Conservation (phyloP, 2,329 filamentous ascomycete genomes). For the Penicillium polonicum region DNA sequence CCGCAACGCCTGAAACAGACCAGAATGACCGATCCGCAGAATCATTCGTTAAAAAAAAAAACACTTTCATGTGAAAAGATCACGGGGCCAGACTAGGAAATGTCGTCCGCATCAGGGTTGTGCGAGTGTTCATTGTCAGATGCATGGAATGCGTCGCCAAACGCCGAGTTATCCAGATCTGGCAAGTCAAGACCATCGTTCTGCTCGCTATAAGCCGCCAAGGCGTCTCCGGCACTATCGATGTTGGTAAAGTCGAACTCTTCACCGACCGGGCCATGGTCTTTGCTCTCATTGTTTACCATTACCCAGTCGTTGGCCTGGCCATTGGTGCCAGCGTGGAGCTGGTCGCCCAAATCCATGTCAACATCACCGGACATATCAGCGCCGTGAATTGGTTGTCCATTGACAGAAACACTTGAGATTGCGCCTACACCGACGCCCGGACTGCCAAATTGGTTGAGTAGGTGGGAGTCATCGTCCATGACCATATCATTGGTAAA, state of each 20-base stretch:
- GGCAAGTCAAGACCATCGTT: constrained; percentile 54
- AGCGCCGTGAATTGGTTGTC: constrained; percentile 45
- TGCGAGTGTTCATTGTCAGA: constrained; percentile 49
- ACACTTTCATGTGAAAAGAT: constrained; percentile 11
- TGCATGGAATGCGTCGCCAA: constrained; percentile 76
- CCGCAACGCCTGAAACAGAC: constrained; percentile 6
- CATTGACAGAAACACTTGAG: constrained; percentile 52
- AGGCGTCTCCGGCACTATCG: constrained; percentile 69
- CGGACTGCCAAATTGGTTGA: constrained; percentile 38
- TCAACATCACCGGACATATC: constrained; percentile 34
- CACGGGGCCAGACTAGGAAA: constrained; percentile 30
- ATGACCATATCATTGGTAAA: constrained; percentile 36
- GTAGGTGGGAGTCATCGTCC: constrained; percentile 32
- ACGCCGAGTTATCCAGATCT: constrained; percentile 75
- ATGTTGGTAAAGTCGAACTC: constrained; percentile 50
- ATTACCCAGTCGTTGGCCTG: constrained; percentile 72
- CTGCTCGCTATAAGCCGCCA: constrained; percentile 65
- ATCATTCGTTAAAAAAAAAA: constrained; percentile 15
- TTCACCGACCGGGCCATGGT: constrained; percentile 37
- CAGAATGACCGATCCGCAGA: not conserved
- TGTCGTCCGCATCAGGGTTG: constrained; percentile 42
- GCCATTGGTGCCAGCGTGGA: constrained; percentile 41
- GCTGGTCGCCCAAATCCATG: constrained; percentile 55
- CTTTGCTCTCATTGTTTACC: constrained; percentile 61
- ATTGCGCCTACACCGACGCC: constrained; percentile 10